Evolutionary conservation across 495 filamentous ascomycete genomes (phyloP), one percentile per base, ranked within the genome.

Genomic region (Hypomontagnella submonticulosa): DNA sequence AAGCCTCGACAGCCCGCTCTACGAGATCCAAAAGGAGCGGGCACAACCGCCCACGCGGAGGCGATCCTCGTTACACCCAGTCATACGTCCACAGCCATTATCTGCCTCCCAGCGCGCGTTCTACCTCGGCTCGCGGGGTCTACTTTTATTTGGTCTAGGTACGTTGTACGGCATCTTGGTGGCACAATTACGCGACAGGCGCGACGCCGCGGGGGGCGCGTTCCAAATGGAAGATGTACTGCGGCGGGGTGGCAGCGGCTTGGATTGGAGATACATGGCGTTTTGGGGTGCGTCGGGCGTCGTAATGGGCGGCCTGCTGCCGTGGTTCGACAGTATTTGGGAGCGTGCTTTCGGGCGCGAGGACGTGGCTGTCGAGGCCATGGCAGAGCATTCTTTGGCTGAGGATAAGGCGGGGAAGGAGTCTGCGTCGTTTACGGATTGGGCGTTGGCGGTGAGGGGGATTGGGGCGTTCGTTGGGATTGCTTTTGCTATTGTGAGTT

Each of bases 391-490:
- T 6, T 23, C 16, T 36, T 56, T 48, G 42, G 44, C 20, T 15
- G 27, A 42, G 18, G 72, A 70, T 16, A 46, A 43, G n/a, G 67
- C 43, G 10, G 52, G 50, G 34, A 75, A 73, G 41, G 58, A 58
- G 44, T 50, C 69, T 32, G 43, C 54, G 13, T 61, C 71, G 13
- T 69, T 74, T 12, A 81, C 79, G 1, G 90, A 92, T 61, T 97
- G 92, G 93, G 88, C 88, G 38, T 85, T 90, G 30, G 90, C 90
- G 8, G 87, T 97, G 15, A 83, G 95, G 54, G 91, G 92, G 61
- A 88, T 98, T 40, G 96, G 95, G 36, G 93, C 92, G 12, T 97
- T 99, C 77, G 87, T 97, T 19, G 95, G 95, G 10, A 95, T 99
- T 75, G 93, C 92, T 15, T 98, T 97, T 80, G 95, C 95, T 13